Conservation (phyloP, 495 filamentous ascomycete genomes). For the Podospora tetraspora region DNA sequence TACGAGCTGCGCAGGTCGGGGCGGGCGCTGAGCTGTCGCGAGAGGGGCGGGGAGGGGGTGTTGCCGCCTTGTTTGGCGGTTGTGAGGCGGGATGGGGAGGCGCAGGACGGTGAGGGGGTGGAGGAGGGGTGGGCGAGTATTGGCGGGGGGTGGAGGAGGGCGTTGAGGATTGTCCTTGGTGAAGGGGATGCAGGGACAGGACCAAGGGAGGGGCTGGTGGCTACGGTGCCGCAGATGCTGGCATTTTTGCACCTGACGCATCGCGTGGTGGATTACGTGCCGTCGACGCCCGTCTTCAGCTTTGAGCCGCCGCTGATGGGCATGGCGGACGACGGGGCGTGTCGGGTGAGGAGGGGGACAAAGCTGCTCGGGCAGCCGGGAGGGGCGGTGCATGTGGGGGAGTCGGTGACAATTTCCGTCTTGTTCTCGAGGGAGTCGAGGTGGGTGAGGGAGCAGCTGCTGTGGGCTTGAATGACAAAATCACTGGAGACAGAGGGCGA, state of each 20-base stretch:
- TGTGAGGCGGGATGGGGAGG: neutral
- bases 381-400: conserved; percentile 1
- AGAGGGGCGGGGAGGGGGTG: neutral
- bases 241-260: conserved; percentile 4
- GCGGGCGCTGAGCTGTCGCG: neutral
- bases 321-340: neutral
- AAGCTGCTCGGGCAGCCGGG: conserved; percentile 8
- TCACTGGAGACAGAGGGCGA: neutral
- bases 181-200: neutral
- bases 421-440: conserved; percentile 5
- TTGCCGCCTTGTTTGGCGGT: neutral
- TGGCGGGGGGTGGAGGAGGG: neutral
- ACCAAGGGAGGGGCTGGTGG: neutral
- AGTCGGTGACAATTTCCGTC: conserved; percentile 1
- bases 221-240: conserved; percentile 9
- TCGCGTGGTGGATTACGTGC: conserved; percentile 5
- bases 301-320: conserved; percentile 2
- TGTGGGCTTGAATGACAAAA: conserved; percentile 5
- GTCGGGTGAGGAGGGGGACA: conserved; percentile 1
- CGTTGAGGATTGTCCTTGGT: neutral
- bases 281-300: conserved; percentile 8
- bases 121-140: neutral
- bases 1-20: neutral
- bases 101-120: neutral
- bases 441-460: conserved; percentile 7